Evolutionary conservation across 2,329 filamentous ascomycete genomes (phyloP).

Genomic region (Colletotrichum cordylinicola): DNA sequence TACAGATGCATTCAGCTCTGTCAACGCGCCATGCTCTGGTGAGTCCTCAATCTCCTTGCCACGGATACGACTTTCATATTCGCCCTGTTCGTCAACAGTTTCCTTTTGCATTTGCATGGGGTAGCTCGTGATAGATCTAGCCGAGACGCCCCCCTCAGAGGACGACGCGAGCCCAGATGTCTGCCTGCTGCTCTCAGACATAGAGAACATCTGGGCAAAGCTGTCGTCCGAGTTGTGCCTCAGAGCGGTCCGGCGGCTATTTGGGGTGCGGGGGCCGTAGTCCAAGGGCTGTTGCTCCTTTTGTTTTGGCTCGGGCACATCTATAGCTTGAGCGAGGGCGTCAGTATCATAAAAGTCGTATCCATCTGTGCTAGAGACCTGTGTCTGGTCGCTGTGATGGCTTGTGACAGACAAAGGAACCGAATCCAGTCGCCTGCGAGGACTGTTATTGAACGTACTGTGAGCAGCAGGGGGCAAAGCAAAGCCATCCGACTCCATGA

Average conservation of each 20-base stretch:
- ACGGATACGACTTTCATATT: constrained; percentile 53
- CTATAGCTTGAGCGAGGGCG: constrained; percentile 55
- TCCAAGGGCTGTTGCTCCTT: constrained; percentile 43
- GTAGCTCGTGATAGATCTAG: not conserved
- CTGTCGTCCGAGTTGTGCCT: constrained; percentile 66
- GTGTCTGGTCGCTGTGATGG: constrained; percentile 52
- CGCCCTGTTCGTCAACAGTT: constrained; percentile 30
- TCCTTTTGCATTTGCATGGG: constrained; percentile 28
- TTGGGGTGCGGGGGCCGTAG: constrained; percentile 37
- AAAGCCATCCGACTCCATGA: constrained; percentile 57
- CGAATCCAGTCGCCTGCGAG: constrained; percentile 54
- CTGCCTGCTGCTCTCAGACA: constrained; percentile 55
- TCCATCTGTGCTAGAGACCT: constrained; percentile 61
- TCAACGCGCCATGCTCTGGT: constrained; percentile 11
- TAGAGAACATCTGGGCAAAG: constrained; percentile 63
- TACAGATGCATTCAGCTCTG: not conserved
- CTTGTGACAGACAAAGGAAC: constrained; percentile 56
- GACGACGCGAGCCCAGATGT: constrained; percentile 42
- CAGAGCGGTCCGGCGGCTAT: constrained; percentile 29
- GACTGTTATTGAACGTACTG: constrained; percentile 37
- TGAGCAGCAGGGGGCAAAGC: constrained; percentile 54
- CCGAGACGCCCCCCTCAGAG: constrained; percentile 29
- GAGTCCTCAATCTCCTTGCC: constrained; percentile 40
- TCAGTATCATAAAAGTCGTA: constrained; percentile 72
- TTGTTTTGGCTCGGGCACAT: constrained; percentile 50